A percentile compares a stretch with the other conserved stretches of the same genome.
Evolutionary conservation across 352 stramenopile genomes (phyloP).

Genomic region (Phytophthora meadii): DNA sequence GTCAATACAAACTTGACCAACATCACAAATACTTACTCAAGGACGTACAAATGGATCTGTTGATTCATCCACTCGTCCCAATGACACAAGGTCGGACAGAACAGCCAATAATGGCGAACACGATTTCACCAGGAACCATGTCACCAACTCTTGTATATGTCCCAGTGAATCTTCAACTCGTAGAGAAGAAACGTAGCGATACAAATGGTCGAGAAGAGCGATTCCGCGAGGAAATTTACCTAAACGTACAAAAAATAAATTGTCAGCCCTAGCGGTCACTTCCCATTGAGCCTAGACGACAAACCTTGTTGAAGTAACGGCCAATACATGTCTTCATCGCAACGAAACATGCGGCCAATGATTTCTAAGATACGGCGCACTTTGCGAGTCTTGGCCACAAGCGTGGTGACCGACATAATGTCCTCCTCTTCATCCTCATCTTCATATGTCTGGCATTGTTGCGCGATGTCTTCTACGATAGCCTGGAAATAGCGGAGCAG

Average conservation of each 20-base stretch:
- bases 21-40: background rate
- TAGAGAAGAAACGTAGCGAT: slow-evolving; percentile 43
- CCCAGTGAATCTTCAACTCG: slow-evolving; percentile 48
- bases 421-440: slow-evolving; percentile 19
- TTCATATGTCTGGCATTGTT: slow-evolving; percentile 19
- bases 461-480: slow-evolving; percentile 27
- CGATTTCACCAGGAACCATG: slow-evolving; percentile 66
- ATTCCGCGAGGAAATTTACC: slow-evolving; percentile 63
- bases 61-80: slow-evolving; percentile 47
- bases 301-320: slow-evolving; percentile 48
- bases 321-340: slow-evolving; percentile 47
- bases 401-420: slow-evolving; percentile 35
- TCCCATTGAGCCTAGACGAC: slow-evolving; percentile 1
- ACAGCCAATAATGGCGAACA: slow-evolving; percentile 58
- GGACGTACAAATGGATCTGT: slow-evolving; percentile 66
- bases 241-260: slow-evolving; percentile 10
- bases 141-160: slow-evolving; percentile 37
- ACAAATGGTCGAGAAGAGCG: slow-evolving; percentile 54
- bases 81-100: slow-evolving; percentile 58
- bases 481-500: slow-evolving; percentile 19
- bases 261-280: slow-evolving; percentile 7
- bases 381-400: slow-evolving; percentile 45
- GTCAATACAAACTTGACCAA: slow-evolving; percentile 9
- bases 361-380: slow-evolving; percentile 40
- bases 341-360: slow-evolving; percentile 41